Base-by-base conservation (phyloP, 108 stramenopile species). In the Schizochytrium sp. region DNA sequence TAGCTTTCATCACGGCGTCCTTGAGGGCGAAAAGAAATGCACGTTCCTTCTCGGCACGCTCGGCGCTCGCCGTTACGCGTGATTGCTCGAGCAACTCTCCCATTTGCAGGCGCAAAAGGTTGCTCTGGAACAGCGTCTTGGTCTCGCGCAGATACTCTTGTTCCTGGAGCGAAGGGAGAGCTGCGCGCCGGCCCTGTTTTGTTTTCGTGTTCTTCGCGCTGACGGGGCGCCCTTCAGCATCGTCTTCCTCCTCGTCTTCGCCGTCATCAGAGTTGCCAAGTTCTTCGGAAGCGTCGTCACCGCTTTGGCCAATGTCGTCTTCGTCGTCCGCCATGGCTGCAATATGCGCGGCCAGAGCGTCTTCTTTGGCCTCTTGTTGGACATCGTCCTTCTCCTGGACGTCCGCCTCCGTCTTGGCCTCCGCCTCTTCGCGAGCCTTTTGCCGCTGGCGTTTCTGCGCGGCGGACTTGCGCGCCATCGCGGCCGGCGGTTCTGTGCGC, bases 101-200 rank as follows among this genome's bases (percentile, higher is more conserved):
- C 6, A 83, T 83, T 23, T 83, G 48, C 45, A 83, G 45, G n/a
- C 51, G 45, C 6, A 83, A 45, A 47, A 83, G 76, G 51, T 83
- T 83, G 3, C 48, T 83, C 25, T 28, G 76, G 51, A 83, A 83
- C 6, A 83, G 51, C n/a, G 45, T 83, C 19, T 23, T 8, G 16
- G 76, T 83, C 76, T 83, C 51, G 12, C 76, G 76, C 6, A 83
- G 76, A 4, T 83, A 53, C n/a, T 83, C 51, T 53, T 83, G 76
- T 45, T 83, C 76, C 51, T 83, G 19, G 25, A 53, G 25, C 6
- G 76, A 53, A 23, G 76, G 76, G 12, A 83, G 76, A 1, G 76
- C 45, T 10, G 19, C 12, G 48, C 51, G 45, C 28, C 23, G 12
- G 6, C 28, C 51, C 23, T 53, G 4, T 0, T 47, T 83, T 12